Evolutionary conservation across 2,329 filamentous ascomycete species (phyloP).

Genomic region (Talaromyces sp.): DNA sequence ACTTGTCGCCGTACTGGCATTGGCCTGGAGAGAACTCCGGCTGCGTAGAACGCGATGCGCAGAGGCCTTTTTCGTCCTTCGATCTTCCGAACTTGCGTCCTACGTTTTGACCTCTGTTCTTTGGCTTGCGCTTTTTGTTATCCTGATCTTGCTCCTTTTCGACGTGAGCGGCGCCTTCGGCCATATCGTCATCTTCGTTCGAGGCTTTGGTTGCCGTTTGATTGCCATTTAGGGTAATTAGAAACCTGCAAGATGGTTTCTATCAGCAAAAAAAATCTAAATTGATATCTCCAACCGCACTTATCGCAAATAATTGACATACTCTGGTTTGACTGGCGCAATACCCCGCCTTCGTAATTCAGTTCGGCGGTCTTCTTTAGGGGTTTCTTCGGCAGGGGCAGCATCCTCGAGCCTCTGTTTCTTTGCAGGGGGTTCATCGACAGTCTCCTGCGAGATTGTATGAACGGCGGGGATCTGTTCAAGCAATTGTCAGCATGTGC

Average conservation of each 20-base stretch:
- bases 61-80: slow-evolving; percentile 72
- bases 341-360: slow-evolving; percentile 50
- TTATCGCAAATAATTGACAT: slow-evolving; percentile 29
- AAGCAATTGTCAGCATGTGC: background rate
- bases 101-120: slow-evolving; percentile 74
- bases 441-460: slow-evolving; percentile 23
- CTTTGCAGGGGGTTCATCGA: slow-evolving; percentile 53
- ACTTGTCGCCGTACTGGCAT: slow-evolving; percentile 76
- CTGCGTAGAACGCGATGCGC: slow-evolving; percentile 66
- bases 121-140: slow-evolving; percentile 50
- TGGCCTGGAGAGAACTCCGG: slow-evolving; percentile 75
- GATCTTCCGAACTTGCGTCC: slow-evolving; percentile 76
- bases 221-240: slow-evolving; percentile 32
- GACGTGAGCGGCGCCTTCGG: slow-evolving; percentile 53
- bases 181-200: slow-evolving; percentile 53
- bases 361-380: slow-evolving; percentile 24
- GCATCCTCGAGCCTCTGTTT: slow-evolving; percentile 54
- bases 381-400: slow-evolving; percentile 23
- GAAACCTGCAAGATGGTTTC: background rate
- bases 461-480: slow-evolving; percentile 4
- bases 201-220: slow-evolving; percentile 25
- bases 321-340: slow-evolving; percentile 72
- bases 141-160: slow-evolving; percentile 36
- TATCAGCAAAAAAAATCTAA: background rate
- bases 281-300: background rate